Base-by-base conservation (phyloP, 2,329 filamentous ascomycete species). In the Bipolaris victoriae region DNA sequence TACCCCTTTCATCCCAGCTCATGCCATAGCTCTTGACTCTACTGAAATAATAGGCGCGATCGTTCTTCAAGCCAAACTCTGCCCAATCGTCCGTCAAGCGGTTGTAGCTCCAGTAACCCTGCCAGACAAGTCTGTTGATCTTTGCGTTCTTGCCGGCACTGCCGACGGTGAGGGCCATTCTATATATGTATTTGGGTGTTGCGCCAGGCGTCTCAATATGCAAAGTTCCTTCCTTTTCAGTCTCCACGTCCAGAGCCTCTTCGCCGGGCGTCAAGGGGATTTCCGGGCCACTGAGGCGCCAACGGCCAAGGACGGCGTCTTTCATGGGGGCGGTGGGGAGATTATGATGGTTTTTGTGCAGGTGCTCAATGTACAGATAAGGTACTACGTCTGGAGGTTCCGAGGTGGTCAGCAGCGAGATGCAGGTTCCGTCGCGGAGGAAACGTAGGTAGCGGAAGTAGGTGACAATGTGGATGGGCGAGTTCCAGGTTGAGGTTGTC, bases 401-500 rank as follows among this genome's bases (percentile, higher is more conserved):
- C 5, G 85, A 79, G 0, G 91, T 96, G 0, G 90, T 91, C 35
- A 96, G 83, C 1, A 99, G 83, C 52, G 88, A 91, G 57, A 98
- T 88, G 62, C 85, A 87, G 1, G 90, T 89, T 26, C 95, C 95
- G 75, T 98, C 91, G 22, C 92, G 90, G 79, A 95, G 95, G 80
- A 99, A 95, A 51, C 95, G 90, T 3, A 99, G 85, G 78, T 98
- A 99, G 56, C 95, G 91, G 79, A 96, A 99, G 79, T 98, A 99
- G 0, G 95, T 99, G 47, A 99, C 92, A 57, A 98, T 96, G 74
- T 96, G 92, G 35, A 98, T 89, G 7, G 93, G 93, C 22, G 85
- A 89, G 55, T 73, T 71, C 91, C 93, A 97, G 1, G 90, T 89
- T 16, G 89, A 79, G 52, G 87, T 88, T 62, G 88, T 89, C 18